Conservation (phyloP, 2,329 filamentous ascomycete species). For the Thielaviopsis ethacetica region DNA sequence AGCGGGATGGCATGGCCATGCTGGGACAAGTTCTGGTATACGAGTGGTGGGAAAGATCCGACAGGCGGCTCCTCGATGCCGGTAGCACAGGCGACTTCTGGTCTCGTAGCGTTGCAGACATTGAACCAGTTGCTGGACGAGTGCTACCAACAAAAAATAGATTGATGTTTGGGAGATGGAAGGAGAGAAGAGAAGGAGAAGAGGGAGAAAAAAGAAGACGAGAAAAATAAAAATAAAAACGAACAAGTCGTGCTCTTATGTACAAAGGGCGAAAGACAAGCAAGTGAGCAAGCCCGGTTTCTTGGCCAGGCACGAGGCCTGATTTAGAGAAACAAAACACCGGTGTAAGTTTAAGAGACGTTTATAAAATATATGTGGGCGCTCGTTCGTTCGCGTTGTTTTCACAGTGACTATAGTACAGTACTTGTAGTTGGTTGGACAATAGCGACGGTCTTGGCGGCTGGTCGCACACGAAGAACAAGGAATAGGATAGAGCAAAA, state of each 20-base stretch:
- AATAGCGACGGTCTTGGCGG: too few species aligned
- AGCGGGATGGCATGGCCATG: slow-evolving; percentile 8
- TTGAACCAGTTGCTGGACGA: background rate
- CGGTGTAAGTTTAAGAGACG: background rate
- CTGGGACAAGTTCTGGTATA: slow-evolving; percentile 1
- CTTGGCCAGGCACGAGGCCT: background rate
- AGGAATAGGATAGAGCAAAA: background rate
- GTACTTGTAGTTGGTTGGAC: too few species aligned
- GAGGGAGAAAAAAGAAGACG: background rate
- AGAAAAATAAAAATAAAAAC: background rate
- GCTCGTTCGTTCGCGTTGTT: background rate
- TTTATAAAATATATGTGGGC: background rate
- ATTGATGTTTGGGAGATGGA: background rate
- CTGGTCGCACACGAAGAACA: background rate
- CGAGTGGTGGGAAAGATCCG: background rate
- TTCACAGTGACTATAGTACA: background rate
- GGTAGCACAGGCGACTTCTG: background rate
- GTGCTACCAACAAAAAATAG: background rate
- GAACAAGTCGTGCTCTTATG: background rate
- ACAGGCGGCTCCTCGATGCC: background rate
- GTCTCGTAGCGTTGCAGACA: background rate
- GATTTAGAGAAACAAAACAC: background rate
- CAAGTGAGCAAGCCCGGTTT: background rate
- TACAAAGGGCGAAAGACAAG: background rate
- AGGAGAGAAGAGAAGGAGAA: background rate